phyloP scores from a whole-genome alignment of 352 stramenopile genomes.

The Thalassiosira delicatula region DNA sequence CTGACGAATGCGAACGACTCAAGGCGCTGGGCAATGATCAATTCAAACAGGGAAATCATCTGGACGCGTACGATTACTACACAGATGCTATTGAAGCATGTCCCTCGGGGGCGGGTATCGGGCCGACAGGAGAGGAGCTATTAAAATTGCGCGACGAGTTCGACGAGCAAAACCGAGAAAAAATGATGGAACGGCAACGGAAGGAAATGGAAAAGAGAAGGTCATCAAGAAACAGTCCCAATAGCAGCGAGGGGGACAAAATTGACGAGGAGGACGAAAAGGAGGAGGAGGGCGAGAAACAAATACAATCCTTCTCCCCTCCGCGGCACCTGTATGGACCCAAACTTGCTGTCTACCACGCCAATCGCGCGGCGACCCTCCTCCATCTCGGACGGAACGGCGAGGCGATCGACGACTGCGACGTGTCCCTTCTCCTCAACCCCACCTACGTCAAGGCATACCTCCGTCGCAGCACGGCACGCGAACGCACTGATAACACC shows the following conservation, averaged over 20 bases:
- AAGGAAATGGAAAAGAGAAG: constrained; percentile 26
- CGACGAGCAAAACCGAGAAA: constrained; percentile 53
- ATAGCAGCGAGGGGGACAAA: too few relatives aligned
- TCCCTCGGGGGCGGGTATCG: constrained; percentile 52
- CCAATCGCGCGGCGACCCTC: constrained; percentile 82
- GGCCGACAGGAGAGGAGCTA: constrained; percentile 57
- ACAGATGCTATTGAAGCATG: constrained; percentile 77
- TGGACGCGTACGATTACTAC: constrained; percentile 79
- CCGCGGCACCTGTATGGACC: constrained; percentile 56
- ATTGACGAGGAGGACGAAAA: constrained; percentile 24
- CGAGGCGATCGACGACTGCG: constrained; percentile 93
- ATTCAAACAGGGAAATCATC: constrained; percentile 73
- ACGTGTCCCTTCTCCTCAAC: constrained; percentile 91
- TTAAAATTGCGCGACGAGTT: constrained; percentile 62
- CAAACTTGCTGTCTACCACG: constrained; percentile 82
- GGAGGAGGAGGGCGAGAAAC: constrained; percentile 47
- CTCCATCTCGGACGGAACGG: constrained; percentile 84
- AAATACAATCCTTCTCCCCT: constrained; percentile 24
- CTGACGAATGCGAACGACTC: constrained; percentile 59
- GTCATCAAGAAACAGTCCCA: not conserved
- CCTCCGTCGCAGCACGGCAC: constrained; percentile 89
- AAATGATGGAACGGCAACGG: constrained; percentile 36
- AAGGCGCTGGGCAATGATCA: constrained; percentile 77
- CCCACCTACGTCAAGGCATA: constrained; percentile 96
- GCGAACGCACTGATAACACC: constrained; percentile 83